phyloP scores from a whole-genome alignment of 1,139 yeast species.

The Saccharomyces hybrid region DNA sequence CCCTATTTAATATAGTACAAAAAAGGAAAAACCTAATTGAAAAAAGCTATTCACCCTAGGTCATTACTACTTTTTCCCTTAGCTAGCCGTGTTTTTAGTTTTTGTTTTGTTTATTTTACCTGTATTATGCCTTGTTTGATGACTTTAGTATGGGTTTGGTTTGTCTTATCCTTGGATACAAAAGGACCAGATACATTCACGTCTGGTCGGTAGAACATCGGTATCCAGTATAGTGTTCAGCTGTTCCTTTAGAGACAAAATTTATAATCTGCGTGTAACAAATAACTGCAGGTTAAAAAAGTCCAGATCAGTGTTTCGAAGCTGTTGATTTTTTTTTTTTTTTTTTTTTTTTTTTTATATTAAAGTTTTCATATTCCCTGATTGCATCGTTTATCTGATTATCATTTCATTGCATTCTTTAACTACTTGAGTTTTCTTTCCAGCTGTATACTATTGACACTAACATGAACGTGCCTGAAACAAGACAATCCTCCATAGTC shows the following conservation, averaged over 20 bases:
- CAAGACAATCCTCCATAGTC: slow-evolving; percentile 60
- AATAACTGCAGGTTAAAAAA: not conserved
- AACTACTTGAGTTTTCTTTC: not conserved
- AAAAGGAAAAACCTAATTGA: not conserved
- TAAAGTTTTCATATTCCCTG: not conserved
- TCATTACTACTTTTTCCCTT: not conserved
- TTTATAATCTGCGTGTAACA: not conserved
- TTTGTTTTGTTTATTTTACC: not conserved
- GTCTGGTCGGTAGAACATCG: not conserved
- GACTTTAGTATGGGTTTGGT: not conserved
- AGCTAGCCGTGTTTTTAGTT: not conserved
- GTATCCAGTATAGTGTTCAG: not conserved
- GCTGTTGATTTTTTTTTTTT: not conserved
- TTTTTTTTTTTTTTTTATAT: not conserved
- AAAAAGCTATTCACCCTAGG: not conserved
- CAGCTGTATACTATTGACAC: not conserved
- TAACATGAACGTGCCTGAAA: slow-evolving; percentile 8
- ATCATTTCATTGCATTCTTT: not conserved
- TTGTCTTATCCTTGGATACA: not conserved
- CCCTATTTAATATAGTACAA: too few relatives aligned
- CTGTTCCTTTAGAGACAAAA: not conserved
- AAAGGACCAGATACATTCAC: not conserved
- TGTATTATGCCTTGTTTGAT: not conserved
- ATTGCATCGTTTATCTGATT: not conserved
- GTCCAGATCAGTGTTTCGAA: not conserved